Base-by-base conservation (phyloP, 495 filamentous ascomycete species). In the Rhizodiscina lignyota region DNA sequence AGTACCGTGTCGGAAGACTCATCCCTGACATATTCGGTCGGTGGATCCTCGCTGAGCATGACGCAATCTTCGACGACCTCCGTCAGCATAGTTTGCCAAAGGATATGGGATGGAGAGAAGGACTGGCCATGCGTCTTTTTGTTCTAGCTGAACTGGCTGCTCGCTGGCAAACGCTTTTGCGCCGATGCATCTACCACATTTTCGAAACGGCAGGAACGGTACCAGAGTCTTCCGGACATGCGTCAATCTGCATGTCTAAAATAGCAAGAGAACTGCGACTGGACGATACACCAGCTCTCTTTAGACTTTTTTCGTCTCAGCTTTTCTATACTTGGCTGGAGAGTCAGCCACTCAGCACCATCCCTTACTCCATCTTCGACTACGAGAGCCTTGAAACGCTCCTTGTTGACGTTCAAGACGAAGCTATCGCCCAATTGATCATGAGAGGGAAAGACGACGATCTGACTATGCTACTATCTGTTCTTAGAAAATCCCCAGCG, bases 271-370 rank as follows among this genome's bases (percentile, higher is more conserved):
- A 66, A 4, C 63, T 92, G 24, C 61, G 68, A 2, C 67, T 94
- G 22, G 48, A 60, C 22, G 62, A 68, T 26, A 61, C 80, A 1
- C 67, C 65, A 45, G 65, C 74, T 27, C 52, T 99, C 2, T 94
- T 96, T 51, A 66, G 63, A n/a, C 63, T 96, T 2, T 96, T 94
- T 48, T 74, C 80, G 13, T 75, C 85, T 17, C 91, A 99, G 52
- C 65, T 96, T n/a, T 61, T 96, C 3, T 92, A 82, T 51, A 92
- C 85, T 0, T 96, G 89, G 91, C 69, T 85, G 2, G 52, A 55
- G 1, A 36, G 46, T 8, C 67, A 77, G 33, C 55, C 64, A 18
- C 55, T 92, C 8, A 58, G 62, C 1, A 62, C 68, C 2, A 78
- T 94, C 36, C 85, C 89, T 5, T 94, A 71, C 45, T 59, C 63